These are phyloP conservation scores for Acanthamoeba culbertsoni DNA, from an alignment of 208 protist species.

Conservation along the genomic window DNA sequence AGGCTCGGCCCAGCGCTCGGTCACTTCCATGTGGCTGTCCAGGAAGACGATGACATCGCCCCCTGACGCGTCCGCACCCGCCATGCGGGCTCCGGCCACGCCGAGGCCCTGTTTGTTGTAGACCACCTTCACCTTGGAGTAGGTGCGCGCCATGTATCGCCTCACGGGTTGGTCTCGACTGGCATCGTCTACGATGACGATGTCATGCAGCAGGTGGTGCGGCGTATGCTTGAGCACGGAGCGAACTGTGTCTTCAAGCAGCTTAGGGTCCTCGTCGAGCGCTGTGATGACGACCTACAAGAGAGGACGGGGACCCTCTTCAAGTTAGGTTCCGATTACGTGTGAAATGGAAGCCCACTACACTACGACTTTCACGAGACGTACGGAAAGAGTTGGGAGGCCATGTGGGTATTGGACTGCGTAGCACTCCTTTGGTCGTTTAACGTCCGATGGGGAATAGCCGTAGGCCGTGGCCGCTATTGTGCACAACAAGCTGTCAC, in stretches of 20 bases:
- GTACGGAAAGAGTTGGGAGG: neutral
- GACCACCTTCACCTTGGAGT: neutral
- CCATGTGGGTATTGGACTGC: neutral
- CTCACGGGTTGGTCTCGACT: neutral
- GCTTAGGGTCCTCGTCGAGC: neutral
- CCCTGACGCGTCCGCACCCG: neutral
- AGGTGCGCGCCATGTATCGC: constrained; percentile 15
- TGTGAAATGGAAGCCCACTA: neutral
- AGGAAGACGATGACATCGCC: neutral
- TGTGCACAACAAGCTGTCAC: neutral
- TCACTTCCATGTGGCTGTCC: constrained; percentile 2
- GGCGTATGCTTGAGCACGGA: constrained; percentile 16
- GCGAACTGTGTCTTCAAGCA: neutral
- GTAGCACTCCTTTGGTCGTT: neutral
- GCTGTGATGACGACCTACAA: neutral
- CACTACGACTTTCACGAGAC: neutral
- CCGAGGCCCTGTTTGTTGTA: neutral
- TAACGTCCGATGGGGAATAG: neutral
- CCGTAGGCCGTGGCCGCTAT: neutral
- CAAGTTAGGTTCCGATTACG: neutral
- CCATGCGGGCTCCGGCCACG: constrained; percentile 5
- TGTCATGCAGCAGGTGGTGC: neutral
- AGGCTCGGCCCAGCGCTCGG: neutral
- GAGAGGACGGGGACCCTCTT: neutral
- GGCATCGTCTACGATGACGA: neutral